Percentiles rank a stretch among this genome's conserved stretches.
Conservation (phyloP, 2,329 filamentous ascomycete species). For the Aschersonia sp. region DNA sequence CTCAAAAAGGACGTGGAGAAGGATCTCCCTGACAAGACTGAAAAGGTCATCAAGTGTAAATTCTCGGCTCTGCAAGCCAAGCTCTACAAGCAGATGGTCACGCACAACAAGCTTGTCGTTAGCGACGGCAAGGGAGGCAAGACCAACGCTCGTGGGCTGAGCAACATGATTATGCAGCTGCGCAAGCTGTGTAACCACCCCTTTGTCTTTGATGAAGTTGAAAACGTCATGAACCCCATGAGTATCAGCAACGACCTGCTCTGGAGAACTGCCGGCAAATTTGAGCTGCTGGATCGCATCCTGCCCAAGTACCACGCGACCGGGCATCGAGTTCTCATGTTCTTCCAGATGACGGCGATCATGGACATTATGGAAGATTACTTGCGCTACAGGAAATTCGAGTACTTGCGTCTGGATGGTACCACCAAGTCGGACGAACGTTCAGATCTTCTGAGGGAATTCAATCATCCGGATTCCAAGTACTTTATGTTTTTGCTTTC, state of each 20-base stretch:
- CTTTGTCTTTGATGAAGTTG: slow-evolving; percentile 95
- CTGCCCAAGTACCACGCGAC: slow-evolving; percentile 85
- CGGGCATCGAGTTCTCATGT: slow-evolving; percentile 94
- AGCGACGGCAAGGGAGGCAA: slow-evolving; percentile 93
- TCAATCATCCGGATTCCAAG: slow-evolving; percentile 79
- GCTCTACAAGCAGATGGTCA: slow-evolving; percentile 94
- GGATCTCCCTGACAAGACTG: slow-evolving; percentile 95
- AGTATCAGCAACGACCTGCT: slow-evolving; percentile 82
- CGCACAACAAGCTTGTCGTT: slow-evolving; percentile 85
- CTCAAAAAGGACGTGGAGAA: slow-evolving; percentile 99
- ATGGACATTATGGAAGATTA: slow-evolving; percentile 99
- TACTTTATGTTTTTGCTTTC: slow-evolving; percentile 99
- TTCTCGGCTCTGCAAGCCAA: slow-evolving; percentile 89
- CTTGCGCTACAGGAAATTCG: slow-evolving; percentile 65
- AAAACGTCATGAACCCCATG: slow-evolving; percentile 91
- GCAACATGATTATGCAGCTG: slow-evolving; percentile 99
- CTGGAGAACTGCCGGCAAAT: slow-evolving; percentile 94
- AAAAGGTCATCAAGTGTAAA: slow-evolving; percentile 98
- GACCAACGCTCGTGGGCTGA: slow-evolving; percentile 82
- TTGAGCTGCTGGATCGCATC: slow-evolving; percentile 84
- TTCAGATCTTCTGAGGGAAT: slow-evolving; percentile 73
- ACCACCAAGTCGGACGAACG: slow-evolving; percentile 96
- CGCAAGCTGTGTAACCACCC: slow-evolving; percentile 98
- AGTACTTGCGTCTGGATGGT: slow-evolving; percentile 87
- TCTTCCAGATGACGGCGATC: slow-evolving; percentile 99